Conservation (phyloP, 805 yeast species). For the Metschnikowia similis region DNA sequence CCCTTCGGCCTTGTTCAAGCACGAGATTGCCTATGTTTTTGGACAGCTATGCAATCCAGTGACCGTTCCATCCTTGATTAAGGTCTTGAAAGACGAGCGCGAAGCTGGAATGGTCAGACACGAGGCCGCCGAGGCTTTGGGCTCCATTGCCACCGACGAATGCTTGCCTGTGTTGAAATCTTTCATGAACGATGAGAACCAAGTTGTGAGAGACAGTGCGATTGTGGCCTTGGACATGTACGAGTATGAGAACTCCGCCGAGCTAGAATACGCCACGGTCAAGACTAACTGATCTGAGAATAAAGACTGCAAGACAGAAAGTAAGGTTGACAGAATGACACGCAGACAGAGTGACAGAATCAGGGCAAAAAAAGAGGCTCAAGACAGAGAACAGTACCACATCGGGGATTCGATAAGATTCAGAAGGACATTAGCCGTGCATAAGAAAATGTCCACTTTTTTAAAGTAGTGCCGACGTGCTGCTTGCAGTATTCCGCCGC, state of each 20-base stretch:
- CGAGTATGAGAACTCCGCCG: slow-evolving; percentile 84
- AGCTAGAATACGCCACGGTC: slow-evolving; percentile 61
- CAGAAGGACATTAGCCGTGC: not conserved
- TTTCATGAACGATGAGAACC: slow-evolving; percentile 75
- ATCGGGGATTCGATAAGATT: too few relatives aligned
- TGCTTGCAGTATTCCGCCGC: not conserved
- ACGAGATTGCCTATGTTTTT: slow-evolving; percentile 96
- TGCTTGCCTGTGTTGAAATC: slow-evolving; percentile 82
- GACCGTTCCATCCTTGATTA: slow-evolving; percentile 80
- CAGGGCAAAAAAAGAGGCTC: too few relatives aligned
- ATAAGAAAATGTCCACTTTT: too few relatives aligned
- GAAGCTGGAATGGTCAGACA: slow-evolving; percentile 99
- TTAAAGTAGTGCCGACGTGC: not conserved
- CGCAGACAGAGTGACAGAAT: too few relatives aligned
- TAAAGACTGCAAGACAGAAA: not conserved
- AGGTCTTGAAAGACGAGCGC: slow-evolving; percentile 66
- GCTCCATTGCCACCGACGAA: slow-evolving; percentile 94
- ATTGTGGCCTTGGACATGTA: slow-evolving; percentile 97
- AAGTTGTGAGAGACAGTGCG: slow-evolving; percentile 94
- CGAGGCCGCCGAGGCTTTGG: slow-evolving; percentile 98
- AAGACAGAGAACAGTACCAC: not conserved
- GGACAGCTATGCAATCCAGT: slow-evolving; percentile 96
- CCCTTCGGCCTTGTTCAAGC: slow-evolving; percentile 90
- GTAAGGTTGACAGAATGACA: too few relatives aligned
- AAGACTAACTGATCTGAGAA: slow-evolving; percentile 6